Conservation (phyloP, 2,329 filamentous ascomycete species). For the Colletotrichum caudatum region DNA sequence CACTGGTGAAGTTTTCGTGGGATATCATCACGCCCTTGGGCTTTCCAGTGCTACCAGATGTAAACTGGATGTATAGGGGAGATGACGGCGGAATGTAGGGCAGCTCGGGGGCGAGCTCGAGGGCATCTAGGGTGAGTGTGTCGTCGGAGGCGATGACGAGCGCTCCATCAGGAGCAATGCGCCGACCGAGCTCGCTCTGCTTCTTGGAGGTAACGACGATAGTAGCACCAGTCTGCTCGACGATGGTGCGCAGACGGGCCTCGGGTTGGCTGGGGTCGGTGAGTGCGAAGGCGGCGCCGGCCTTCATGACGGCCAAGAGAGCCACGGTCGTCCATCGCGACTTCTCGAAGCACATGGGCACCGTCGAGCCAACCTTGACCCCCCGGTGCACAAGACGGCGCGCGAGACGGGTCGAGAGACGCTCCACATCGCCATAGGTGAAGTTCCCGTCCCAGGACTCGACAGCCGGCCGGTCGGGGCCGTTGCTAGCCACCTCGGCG, state of each 20-base stretch:
- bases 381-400: constrained; percentile 53
- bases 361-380: constrained; percentile 53
- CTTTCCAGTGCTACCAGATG: constrained; percentile 72
- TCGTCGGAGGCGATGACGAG: constrained; percentile 50
- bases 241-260: constrained; percentile 58
- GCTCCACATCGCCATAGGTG: constrained; percentile 60
- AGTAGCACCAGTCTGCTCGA: constrained; percentile 56
- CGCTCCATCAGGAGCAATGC: constrained; percentile 52
- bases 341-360: constrained; percentile 66
- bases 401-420: constrained; percentile 57
- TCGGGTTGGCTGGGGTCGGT: constrained; percentile 61
- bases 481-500: constrained; percentile 51
- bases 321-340: constrained; percentile 60
- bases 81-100: constrained; percentile 56
- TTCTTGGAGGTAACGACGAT: constrained; percentile 56
- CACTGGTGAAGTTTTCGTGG: constrained; percentile 61
- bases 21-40: constrained; percentile 72
- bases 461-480: constrained; percentile 58
- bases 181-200: constrained; percentile 53
- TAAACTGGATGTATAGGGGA: constrained; percentile 71
- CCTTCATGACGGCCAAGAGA: constrained; percentile 61
- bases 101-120: constrained; percentile 43
- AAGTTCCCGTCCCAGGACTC: constrained; percentile 63
- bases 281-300: constrained; percentile 61
- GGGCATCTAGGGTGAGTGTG: constrained; percentile 26